Evolutionary conservation across 140 eudicot species (phyloP).

Genomic region (Cichorium intybus): DNA sequence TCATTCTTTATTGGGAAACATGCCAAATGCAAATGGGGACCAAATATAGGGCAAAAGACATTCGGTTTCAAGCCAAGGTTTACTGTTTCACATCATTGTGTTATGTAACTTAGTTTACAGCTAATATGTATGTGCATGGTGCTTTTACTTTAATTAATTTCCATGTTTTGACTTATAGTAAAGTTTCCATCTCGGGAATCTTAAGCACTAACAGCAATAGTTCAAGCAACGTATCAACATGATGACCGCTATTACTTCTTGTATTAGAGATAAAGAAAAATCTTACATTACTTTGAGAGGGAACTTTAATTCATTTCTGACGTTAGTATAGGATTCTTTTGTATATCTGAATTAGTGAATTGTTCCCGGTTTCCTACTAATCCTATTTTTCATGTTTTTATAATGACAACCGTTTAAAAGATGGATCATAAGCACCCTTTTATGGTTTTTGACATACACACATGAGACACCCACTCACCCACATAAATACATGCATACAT

Average conservation of each 20-base stretch:
- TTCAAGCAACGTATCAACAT: conserved; percentile 24
- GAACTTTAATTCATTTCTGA: too few relatives aligned
- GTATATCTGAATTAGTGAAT: too few relatives aligned
- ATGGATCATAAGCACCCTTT: too few relatives aligned
- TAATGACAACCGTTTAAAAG: too few relatives aligned
- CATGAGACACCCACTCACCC: too few relatives aligned
- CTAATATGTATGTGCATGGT: conserved; percentile 29
- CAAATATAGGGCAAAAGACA: conserved; percentile 18
- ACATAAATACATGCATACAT: too few relatives aligned
- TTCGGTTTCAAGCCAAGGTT: conserved; percentile 6
- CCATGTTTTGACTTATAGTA: conserved; percentile 33
- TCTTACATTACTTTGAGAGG: too few relatives aligned
- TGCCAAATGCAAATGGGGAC: conserved; percentile 26
- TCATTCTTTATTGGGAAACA: conserved; percentile 22
- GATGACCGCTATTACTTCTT: conserved; percentile 18
- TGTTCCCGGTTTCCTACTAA: too few relatives aligned
- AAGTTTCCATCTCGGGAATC: conserved; percentile 42
- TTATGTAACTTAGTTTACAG: conserved; percentile 27
- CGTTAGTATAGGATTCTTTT: too few relatives aligned
- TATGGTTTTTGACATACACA: too few relatives aligned
- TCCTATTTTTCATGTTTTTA: too few relatives aligned
- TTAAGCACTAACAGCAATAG: conserved; percentile 37
- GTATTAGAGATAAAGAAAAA: too few relatives aligned
- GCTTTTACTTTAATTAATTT: conserved; percentile 21
- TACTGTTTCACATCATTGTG: conserved; percentile 28